Conservation (phyloP, 192 early-diverging fungal genomes). For the Backusella morwellensis region DNA sequence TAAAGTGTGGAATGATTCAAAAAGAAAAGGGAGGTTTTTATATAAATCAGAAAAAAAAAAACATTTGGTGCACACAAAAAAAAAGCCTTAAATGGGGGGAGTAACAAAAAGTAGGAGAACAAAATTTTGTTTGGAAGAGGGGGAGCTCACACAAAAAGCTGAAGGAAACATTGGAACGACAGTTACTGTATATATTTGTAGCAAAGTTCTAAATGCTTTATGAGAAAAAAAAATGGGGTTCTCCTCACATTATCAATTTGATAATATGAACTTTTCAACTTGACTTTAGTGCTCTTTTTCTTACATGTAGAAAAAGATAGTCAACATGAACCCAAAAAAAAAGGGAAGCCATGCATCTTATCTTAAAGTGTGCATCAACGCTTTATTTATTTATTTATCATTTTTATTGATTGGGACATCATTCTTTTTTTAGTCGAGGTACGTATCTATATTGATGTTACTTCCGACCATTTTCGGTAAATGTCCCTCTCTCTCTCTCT, state of each 20-base stretch:
- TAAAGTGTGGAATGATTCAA: conserved; percentile 10
- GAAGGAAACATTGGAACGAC: background rate
- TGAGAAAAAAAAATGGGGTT: background rate
- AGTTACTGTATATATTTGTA: background rate
- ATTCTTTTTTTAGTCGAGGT: background rate
- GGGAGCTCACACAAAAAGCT: background rate
- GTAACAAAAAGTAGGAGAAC: background rate
- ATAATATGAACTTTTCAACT: background rate
- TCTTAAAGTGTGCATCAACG: background rate
- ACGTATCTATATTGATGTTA: background rate
- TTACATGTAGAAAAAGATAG: background rate
- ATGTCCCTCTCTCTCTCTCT: background rate
- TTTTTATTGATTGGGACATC: background rate
- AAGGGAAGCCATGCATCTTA: background rate
- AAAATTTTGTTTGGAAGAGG: conserved; percentile 1
- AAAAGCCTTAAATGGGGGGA: conserved; percentile 4
- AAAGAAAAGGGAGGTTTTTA: conserved; percentile 1
- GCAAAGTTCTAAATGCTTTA: background rate
- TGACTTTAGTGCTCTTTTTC: background rate
- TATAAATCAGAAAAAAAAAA: background rate
- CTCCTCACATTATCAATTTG: background rate
- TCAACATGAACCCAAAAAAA: background rate
- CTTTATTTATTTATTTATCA: background rate
- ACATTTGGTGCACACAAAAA: background rate
- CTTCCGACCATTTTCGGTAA: background rate